A percentile compares a stretch with the other conserved stretches of the same genome.
Evolutionary conservation across 768 basidiomycete genomes (phyloP).

Genomic region (Rhodotorula babjevae): DNA sequence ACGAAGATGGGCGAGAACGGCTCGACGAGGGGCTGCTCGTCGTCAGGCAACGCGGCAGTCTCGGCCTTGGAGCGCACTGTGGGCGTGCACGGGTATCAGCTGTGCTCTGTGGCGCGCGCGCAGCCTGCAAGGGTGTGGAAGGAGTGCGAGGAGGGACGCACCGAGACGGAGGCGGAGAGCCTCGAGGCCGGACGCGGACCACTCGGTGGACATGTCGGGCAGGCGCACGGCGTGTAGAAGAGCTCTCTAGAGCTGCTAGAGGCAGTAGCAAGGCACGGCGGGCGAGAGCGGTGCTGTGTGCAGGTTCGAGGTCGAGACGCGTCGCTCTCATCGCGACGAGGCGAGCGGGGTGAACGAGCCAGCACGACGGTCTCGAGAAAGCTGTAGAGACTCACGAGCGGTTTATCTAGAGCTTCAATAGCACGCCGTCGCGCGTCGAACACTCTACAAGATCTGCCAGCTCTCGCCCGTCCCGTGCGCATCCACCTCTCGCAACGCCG

Average conservation of each 20-base stretch:
- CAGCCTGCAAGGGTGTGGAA: neutral
- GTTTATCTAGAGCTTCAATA: no score
- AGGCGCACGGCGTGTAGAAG: neutral
- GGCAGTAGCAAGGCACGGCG: neutral
- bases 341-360: neutral
- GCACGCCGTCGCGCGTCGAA: neutral
- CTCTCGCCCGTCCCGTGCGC: conserved; percentile 22
- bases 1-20: conserved; percentile 84
- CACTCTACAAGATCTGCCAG: conserved; percentile 12
- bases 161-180: conserved; percentile 71
- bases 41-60: conserved; percentile 55
- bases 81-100: conserved; percentile 9
- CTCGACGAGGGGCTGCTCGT: conserved; percentile 55
- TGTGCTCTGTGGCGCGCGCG: conserved; percentile 11
- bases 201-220: conserved; percentile 49
- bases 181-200: conserved; percentile 75
- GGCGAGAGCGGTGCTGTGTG: neutral
- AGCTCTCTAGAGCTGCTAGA: neutral
- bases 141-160: conserved; percentile 46
- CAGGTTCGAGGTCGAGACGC: neutral
- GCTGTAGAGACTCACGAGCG: no score
- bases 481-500: neutral
- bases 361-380: no score
- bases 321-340: neutral
- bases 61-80: conserved; percentile 69